Evolutionary conservation across 2,329 filamentous ascomycete genomes (phyloP), one percentile per base, ranked within the genome.

Genomic region (Truncatella angustata): DNA sequence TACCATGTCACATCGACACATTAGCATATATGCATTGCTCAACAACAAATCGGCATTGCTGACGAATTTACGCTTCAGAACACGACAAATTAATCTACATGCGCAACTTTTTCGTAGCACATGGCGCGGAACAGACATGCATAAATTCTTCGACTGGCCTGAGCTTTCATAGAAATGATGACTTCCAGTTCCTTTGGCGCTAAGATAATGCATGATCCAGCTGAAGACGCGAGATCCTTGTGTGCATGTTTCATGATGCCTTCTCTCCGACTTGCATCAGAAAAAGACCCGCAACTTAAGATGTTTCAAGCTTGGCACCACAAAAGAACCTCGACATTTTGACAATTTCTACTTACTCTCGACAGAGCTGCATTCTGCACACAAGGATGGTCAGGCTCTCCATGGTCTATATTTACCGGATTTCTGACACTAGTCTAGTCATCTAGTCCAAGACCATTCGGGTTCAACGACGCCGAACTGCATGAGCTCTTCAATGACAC

Each of bases 291-390:
- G 4, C 28, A 30, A 28, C 43, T 46, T 35, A 16, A 32, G 43
- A 46, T 46, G 43, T 46, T 46, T 46, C 43, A 32, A 35, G 43
- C 43, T 46, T 46, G 43, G 43, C 43, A 10, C 43, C 10, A 34
- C 26, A 46, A 20, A 45, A 12, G 21, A 24, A 32, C 43, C 43
- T 16, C 11, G 43, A 28, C 10, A 12, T 46, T 16, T 18, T 4
- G n/a, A 24, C 14, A 44, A 16, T 21, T 18, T 46, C 43, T 18
- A 40, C 40, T 46, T 18, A 18, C 24, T 30, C 11, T n/a, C n/a
- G 14, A 35, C 24, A 46, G 43, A 46, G 43, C 43, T 28, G 43
- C 43, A 46, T 46, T 16, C 23, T 28, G 24, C 18, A 30, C 21
- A 40, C 37, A 40, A 39, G 36, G 36, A 39, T 39, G 18, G n/a